Conservation (phyloP, 2,329 filamentous ascomycete genomes). For the Orbilia brochopaga region DNA sequence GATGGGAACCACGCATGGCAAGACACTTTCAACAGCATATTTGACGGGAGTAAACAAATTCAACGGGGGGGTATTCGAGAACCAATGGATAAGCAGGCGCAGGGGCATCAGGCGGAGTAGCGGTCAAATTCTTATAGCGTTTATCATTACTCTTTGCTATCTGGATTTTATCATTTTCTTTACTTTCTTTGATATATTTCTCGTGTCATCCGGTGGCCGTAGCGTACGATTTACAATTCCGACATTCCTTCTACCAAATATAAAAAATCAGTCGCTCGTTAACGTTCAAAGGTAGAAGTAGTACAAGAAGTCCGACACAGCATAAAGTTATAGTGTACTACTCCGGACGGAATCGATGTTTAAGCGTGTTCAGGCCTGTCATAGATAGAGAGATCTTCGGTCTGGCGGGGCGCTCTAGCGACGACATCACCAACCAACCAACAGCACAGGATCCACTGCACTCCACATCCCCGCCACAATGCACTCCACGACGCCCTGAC, state of each 20-base stretch:
- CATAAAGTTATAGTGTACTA: too few relatives aligned
- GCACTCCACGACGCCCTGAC: background rate
- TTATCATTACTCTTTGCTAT: background rate
- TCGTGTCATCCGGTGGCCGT: background rate
- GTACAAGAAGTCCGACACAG: too few relatives aligned
- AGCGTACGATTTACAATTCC: background rate
- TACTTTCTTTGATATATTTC: background rate
- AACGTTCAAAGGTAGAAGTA: background rate
- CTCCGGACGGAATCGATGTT: too few relatives aligned
- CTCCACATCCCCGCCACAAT: background rate
- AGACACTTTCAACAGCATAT: too few relatives aligned
- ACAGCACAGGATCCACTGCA: background rate
- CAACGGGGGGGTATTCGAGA: background rate
- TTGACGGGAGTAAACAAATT: too few relatives aligned
- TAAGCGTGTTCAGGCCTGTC: too few relatives aligned
- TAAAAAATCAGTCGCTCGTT: constrained; percentile 39
- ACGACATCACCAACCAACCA: background rate
- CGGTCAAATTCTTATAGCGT: constrained; percentile 3
- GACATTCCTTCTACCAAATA: background rate
- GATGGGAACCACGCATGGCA: too few relatives aligned
- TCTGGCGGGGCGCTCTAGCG: background rate
- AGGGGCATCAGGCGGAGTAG: background rate
- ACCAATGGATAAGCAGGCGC: background rate
- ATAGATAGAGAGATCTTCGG: background rate
- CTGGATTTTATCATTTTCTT: background rate